Evolutionary conservation across 2,329 filamentous ascomycete genomes (phyloP).

Genomic region (Pseudohalonectria lignicola): DNA sequence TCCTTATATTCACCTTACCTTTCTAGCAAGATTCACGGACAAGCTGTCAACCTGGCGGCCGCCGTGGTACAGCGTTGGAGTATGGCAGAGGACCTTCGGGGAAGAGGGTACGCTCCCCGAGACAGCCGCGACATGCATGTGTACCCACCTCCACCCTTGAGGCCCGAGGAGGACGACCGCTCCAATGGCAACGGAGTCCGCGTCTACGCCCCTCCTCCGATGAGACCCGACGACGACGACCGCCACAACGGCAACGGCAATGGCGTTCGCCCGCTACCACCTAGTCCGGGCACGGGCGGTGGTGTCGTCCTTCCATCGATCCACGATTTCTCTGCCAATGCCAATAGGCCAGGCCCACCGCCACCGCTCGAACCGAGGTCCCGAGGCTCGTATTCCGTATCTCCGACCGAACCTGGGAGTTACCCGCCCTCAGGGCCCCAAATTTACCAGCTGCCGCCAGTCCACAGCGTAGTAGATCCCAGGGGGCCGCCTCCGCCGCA

Average conservation of each 20-base stretch:
- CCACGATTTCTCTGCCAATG: no score
- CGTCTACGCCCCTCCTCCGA: no score
- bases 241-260: constrained; percentile 5
- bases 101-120: constrained; percentile 20
- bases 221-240: constrained; percentile 15
- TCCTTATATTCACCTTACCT: no score
- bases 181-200: no score
- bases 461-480: constrained; percentile 5
- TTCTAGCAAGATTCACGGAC: not conserved
- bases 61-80: constrained; percentile 6
- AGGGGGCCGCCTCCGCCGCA: constrained; percentile 2
- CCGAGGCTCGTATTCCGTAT: constrained; percentile 8
- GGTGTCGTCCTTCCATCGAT: constrained; percentile 36
- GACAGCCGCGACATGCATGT: constrained; percentile 27
- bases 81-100: constrained; percentile 26
- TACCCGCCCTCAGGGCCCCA: constrained; percentile 23
- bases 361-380: constrained; percentile 24
- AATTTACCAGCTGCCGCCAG: constrained; percentile 9
- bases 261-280: no score
- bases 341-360: no score
- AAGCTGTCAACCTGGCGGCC: constrained; percentile 1
- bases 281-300: constrained; percentile 28
- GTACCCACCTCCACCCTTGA: constrained; percentile 28
- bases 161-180: constrained; percentile 28
- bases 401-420: constrained; percentile 26